Conservation (phyloP, 768 basidiomycete species). For the Termitomyces bulborhizus region DNA sequence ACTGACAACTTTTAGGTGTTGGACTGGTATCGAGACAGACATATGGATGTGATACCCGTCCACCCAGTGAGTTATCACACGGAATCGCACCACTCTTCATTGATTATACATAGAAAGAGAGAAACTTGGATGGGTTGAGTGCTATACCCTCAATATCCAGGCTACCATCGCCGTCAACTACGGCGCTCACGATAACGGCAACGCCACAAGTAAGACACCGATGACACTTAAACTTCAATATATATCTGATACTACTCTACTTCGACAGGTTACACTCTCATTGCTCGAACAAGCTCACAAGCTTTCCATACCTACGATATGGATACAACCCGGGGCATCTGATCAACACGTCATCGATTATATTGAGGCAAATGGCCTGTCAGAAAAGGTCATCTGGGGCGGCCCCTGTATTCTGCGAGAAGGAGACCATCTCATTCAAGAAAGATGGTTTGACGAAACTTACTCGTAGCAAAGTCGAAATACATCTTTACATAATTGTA, state of each 20-base stretch:
- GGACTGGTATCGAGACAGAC: slow-evolving; percentile 15
- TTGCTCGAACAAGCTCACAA: slow-evolving; percentile 16
- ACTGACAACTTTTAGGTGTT: slow-evolving; percentile 10
- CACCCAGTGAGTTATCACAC: slow-evolving; percentile 9
- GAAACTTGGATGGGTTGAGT: slow-evolving; percentile 9
- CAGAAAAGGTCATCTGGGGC: slow-evolving; percentile 13
- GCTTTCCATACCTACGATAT: slow-evolving; percentile 13
- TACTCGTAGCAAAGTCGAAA: neutral
- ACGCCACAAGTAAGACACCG: slow-evolving; percentile 9
- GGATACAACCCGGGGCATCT: slow-evolving; percentile 14
- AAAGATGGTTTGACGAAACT: slow-evolving; percentile 15
- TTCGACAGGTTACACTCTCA: slow-evolving; percentile 14
- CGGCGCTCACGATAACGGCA: slow-evolving; percentile 11
- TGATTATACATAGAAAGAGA: slow-evolving; percentile 3
- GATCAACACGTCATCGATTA: slow-evolving; percentile 11
- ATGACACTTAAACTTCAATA: slow-evolving; percentile 7
- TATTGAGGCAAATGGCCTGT: slow-evolving; percentile 12
- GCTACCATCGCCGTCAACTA: slow-evolving; percentile 14
- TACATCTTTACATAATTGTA: slow-evolving; percentile 4
- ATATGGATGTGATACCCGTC: slow-evolving; percentile 15
- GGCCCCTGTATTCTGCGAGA: slow-evolving; percentile 17
- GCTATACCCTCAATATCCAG: slow-evolving; percentile 14
- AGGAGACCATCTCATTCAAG: slow-evolving; percentile 12
- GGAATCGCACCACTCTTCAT: neutral
- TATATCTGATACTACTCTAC: slow-evolving; percentile 7